Evolutionary conservation across 345 rosid species (phyloP).

Genomic region (Hirschfeldia incana): DNA sequence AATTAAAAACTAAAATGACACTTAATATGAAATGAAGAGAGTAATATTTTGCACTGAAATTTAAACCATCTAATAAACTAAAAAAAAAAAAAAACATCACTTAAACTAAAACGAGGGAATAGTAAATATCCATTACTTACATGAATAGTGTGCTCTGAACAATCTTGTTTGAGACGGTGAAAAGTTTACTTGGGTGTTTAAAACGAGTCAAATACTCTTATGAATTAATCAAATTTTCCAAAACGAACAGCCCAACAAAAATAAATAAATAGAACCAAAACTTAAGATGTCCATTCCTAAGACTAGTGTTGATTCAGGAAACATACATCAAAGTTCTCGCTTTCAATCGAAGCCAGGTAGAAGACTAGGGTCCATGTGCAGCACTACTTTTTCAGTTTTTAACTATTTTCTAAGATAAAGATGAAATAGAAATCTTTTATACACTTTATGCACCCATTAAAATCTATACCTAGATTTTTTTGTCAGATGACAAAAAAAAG

Average conservation of each 20-base stretch:
- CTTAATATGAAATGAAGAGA: no score
- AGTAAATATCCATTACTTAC: neutral
- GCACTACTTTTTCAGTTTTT: neutral
- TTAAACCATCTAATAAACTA: no score
- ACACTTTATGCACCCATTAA: neutral
- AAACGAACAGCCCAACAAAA: neutral
- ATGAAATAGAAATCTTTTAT: no score
- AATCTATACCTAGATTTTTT: neutral
- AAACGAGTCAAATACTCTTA: neutral
- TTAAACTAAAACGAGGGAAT: neutral
- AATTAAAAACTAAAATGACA: no score
- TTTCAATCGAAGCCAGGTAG: neutral
- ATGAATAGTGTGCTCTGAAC: neutral
- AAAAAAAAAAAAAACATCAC: no score
- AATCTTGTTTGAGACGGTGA: neutral
- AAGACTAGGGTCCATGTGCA: neutral
- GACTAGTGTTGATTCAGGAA: neutral
- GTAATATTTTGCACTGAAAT: no score
- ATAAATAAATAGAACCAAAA: neutral
- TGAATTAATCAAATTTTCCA: neutral
- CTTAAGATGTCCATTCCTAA: neutral
- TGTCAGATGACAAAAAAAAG: no score
- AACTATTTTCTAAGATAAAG: neutral
- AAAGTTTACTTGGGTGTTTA: neutral
- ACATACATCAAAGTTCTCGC: neutral